A percentile compares a stretch with the other conserved stretches of the same genome.
These are phyloP conservation scores for Laetiporus sulphureus DNA, from an alignment of 1,284 basidiomycete species.

Conservation along the genomic window DNA sequence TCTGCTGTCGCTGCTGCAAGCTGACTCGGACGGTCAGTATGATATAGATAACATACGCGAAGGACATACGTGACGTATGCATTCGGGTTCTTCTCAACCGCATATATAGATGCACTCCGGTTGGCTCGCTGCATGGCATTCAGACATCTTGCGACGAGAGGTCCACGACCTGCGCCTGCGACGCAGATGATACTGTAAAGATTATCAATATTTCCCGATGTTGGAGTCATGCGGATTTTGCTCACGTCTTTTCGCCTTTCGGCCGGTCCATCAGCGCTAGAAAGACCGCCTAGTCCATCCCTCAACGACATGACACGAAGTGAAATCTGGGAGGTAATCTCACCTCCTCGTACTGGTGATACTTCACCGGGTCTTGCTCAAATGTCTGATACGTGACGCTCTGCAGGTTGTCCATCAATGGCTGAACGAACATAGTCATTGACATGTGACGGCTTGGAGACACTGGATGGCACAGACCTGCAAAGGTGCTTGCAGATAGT, in stretches of 20 bases:
- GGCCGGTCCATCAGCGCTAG: slow-evolving; percentile 74
- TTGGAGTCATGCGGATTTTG: slow-evolving; percentile 7
- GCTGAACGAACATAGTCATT: no score
- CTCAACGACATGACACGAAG: no score
- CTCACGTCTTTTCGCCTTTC: slow-evolving; percentile 50
- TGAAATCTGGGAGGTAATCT: background rate
- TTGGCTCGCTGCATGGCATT: slow-evolving; percentile 71
- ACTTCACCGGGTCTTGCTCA: slow-evolving; percentile 97
- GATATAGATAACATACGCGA: slow-evolving; percentile 4
- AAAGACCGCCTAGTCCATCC: slow-evolving; percentile 78
- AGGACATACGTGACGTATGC: slow-evolving; percentile 84
- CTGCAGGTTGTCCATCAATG: slow-evolving; percentile 95
- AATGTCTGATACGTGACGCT: slow-evolving; percentile 96
- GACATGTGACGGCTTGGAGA: no score
- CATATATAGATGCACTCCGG: slow-evolving; percentile 69
- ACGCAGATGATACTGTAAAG: slow-evolving; percentile 76
- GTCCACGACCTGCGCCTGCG: slow-evolving; percentile 93
- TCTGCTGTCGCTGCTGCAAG: slow-evolving; percentile 72
- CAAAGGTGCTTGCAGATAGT: slow-evolving; percentile 92
- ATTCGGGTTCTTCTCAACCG: slow-evolving; percentile 94
- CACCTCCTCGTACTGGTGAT: slow-evolving; percentile 91
- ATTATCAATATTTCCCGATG: slow-evolving; percentile 4
- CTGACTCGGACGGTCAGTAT: slow-evolving; percentile 33
- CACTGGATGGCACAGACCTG: slow-evolving; percentile 43
- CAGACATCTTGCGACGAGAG: slow-evolving; percentile 85